Conservation (phyloP, 2,329 filamentous ascomycete species). For the Capronia americana region DNA sequence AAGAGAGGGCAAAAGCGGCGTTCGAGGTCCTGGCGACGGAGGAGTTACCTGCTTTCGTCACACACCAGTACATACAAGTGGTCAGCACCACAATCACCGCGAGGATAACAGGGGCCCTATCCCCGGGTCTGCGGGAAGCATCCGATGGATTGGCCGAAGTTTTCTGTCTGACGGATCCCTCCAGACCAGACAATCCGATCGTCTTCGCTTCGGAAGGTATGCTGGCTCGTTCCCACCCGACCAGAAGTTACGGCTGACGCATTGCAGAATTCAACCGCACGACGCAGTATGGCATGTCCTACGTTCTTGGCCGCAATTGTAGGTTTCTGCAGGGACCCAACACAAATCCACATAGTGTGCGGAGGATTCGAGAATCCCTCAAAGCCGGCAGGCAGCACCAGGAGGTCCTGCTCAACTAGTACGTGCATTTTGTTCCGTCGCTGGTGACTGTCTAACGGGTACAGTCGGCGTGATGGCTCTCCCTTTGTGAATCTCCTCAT, state of each 20-base stretch:
- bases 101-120: slow-evolving; percentile 71
- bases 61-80: slow-evolving; percentile 70
- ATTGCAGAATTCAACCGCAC: slow-evolving; percentile 71
- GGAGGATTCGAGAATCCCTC: slow-evolving; percentile 67
- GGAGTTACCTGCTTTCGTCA: slow-evolving; percentile 74
- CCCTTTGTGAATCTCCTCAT: slow-evolving; percentile 80
- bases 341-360: slow-evolving; percentile 68
- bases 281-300: slow-evolving; percentile 75
- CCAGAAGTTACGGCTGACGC: slow-evolving; percentile 13
- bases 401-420: slow-evolving; percentile 79
- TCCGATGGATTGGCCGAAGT: slow-evolving; percentile 78
- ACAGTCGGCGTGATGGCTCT: slow-evolving; percentile 72
- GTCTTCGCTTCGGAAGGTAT: slow-evolving; percentile 76
- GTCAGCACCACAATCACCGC: slow-evolving; percentile 73
- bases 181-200: slow-evolving; percentile 74
- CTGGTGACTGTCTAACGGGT: slow-evolving; percentile 15
- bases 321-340: slow-evolving; percentile 78
- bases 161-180: slow-evolving; percentile 78
- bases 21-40: slow-evolving; percentile 70
- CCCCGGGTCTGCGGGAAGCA: slow-evolving; percentile 68
- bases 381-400: slow-evolving; percentile 70
- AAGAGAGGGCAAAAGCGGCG: slow-evolving; percentile 68
- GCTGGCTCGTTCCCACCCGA: slow-evolving; percentile 20
- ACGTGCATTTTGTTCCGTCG: slow-evolving; percentile 39
- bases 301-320: slow-evolving; percentile 77